These are phyloP conservation scores for Penicillium sp. DNA, from an alignment of 2,329 filamentous ascomycete species.

Conservation along the genomic window DNA sequence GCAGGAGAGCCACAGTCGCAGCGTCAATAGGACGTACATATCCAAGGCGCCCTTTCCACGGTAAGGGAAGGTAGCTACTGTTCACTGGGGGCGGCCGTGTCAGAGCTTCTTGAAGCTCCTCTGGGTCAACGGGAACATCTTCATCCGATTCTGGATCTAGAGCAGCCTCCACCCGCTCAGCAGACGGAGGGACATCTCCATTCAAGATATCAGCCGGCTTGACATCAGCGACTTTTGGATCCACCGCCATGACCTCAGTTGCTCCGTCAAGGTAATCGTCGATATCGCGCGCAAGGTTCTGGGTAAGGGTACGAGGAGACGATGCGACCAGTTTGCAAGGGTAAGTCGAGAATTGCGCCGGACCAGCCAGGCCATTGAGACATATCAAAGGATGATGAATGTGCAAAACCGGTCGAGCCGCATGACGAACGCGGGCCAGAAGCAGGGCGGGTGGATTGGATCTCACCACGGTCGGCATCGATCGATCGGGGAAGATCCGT, in stretches of 20 bases:
- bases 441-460: conserved; percentile 23
- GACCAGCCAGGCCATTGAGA: not conserved
- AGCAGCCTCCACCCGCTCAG: conserved; percentile 26
- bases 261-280: not conserved
- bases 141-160: conserved; percentile 60
- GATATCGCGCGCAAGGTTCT: not conserved
- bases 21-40: conserved; percentile 64
- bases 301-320: conserved; percentile 13
- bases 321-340: not conserved
- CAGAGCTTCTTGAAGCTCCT: conserved; percentile 62
- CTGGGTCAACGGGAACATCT: conserved; percentile 56
- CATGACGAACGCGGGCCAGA: conserved; percentile 25
- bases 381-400: not conserved
- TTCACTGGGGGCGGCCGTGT: conserved; percentile 76
- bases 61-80: conserved; percentile 79
- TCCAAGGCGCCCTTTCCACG: conserved; percentile 86
- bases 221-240: conserved; percentile 5
- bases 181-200: conserved; percentile 17
- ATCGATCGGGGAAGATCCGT: conserved; percentile 34
- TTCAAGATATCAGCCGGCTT: conserved; percentile 27
- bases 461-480: conserved; percentile 34
- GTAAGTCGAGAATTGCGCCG: not conserved
- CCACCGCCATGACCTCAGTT: conserved; percentile 14
- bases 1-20: no score
- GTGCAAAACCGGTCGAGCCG: conserved; percentile 5